Evolutionary conservation across 352 stramenopile species (phyloP), one percentile per base, ranked within the genome.

Genomic region (Pythium volutum): DNA sequence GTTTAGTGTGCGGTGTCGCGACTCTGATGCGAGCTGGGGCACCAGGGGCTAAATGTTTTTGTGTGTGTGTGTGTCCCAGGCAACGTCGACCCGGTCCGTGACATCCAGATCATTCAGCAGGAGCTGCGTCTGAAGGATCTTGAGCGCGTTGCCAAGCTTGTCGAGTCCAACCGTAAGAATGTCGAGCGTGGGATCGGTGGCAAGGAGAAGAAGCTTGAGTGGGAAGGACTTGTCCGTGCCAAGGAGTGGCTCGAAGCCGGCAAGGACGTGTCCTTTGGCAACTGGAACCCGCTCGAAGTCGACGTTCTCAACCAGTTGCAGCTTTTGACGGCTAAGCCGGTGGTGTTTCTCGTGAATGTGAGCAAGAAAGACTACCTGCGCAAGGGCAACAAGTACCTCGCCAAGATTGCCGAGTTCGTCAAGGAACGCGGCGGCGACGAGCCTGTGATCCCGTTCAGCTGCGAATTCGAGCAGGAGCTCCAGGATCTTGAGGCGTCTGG

Each of bases 261-360:
- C 59, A 97, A 97, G 73, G 90, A 97, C 67, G 78, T 98, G 34
- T 79, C 89, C 27, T 97, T 96, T 56, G 93, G 88, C 48, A 81
- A 88, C 23, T 98, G 94, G 94, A 91, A 57, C 29, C 76, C 86
- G 6, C 76, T 84, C 15, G 86, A 95, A 51, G 88, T 98, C 9
- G 92, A 98, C 31, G 68, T 97, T 7, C 75, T 98, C 9, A 98
- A 98, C 77, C 79, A 73, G 29, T 78, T 96, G 61, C 93, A 98
- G 76, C 73, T 98, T 18, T 62, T 98, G 47, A 98, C 93, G 14
- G 91, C 93, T 43, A 98, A 98, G 81, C 93, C 95, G 1, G 85
- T 97, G n/a, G 97, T 99, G 31, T 99, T 99, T 82, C 81, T 99
- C 23, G 93, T 99, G 45, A 99, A 99, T 78, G 87, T 99, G 52